Percentiles rank a stretch among this genome's conserved stretches.
These are phyloP conservation scores for Chlamydomonas sphaeroides DNA, from an alignment of 139 green algal species.

Conservation along the genomic window DNA sequence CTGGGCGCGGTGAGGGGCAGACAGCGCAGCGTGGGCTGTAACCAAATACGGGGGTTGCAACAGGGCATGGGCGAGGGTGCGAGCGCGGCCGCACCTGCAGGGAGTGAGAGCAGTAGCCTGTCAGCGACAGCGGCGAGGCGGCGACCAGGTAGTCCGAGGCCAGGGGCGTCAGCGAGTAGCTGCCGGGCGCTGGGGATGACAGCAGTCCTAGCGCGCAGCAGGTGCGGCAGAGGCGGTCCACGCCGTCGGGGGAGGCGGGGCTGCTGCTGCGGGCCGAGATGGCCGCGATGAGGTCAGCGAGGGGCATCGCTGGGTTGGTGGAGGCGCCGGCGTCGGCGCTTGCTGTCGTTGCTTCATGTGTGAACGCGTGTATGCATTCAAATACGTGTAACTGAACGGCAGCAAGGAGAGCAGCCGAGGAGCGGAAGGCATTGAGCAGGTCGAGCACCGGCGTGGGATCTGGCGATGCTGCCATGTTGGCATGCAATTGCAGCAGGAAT, in stretches of 20 bases:
- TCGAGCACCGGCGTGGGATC: constrained; percentile 34
- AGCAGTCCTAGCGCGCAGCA: constrained; percentile 26
- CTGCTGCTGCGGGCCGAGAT: too few species aligned
- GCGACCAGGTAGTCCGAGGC: constrained; percentile 20
- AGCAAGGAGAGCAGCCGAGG: constrained; percentile 27
- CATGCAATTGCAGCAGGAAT: too few species aligned
- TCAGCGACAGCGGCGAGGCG: constrained; percentile 16
- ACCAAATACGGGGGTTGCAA: too few species aligned
- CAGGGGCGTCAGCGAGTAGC: background rate
- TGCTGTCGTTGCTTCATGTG: too few species aligned
- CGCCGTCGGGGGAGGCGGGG: constrained; percentile 9
- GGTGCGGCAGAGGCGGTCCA: constrained; percentile 39
- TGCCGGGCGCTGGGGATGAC: background rate
- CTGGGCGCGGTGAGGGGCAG: too few species aligned
- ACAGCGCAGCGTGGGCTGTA: too few species aligned
- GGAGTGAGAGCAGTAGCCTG: constrained; percentile 45
- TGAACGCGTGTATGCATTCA: too few species aligned
- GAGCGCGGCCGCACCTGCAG: constrained; percentile 17
- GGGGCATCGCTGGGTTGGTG: too few species aligned
- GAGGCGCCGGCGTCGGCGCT: too few species aligned
- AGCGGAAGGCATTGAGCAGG: constrained; percentile 45
- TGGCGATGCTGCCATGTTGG: too few species aligned
- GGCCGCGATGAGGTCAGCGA: too few species aligned
- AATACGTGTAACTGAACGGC: constrained; percentile 41
- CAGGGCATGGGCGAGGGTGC: too few species aligned